Base-by-base conservation (phyloP, 1,284 basidiomycete species). In the Apiotrichum akiyoshidainum region DNA sequence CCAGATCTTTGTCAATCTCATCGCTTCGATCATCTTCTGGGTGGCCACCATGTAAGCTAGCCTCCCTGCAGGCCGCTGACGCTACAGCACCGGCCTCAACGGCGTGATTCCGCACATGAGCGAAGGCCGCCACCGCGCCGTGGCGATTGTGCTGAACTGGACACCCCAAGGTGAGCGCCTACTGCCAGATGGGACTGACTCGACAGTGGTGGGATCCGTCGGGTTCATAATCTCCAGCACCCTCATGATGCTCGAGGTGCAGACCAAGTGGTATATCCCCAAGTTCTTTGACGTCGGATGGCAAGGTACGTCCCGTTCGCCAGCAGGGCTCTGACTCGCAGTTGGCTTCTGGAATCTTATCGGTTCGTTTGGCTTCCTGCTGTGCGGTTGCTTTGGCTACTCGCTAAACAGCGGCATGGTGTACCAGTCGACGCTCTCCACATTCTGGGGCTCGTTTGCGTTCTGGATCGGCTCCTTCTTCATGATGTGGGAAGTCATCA, bases 361-460 rank as follows among this genome's bases (percentile, higher is more conserved):
- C 45, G 84, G 84, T 12, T 81, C 80, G 0, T 57, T 84, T 6
- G 84, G 84, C 7, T 86, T 85, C 73, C 80, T 80, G 41, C 71
- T 84, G 1, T 85, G 83, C 54, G 84, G 83, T 9, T 82, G 80
- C 2, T 72, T 85, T 8, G 84, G 84, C 0, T 84, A 81, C 59
- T 81, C 77, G 6, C 63, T 75, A 4, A 63, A 66, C 34, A 61
- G 49, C 7, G 75, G 78, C 19, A 74, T 74, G 34, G 16, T 26
- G 48, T 85, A 84, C 64, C 79, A 86, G 68, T 83, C 82, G 64
- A 77, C 79, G 12, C 70, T 84, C 40, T 77, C 79, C 14, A 85
- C 84, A 0, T 85, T 84, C 66, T 86, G 83, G 84, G 84, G 83
- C 21, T 80, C 81, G 16, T 85, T 83, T 81, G 84, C 81, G 9